Evolutionary conservation across 2,329 filamentous ascomycete species (phyloP).

Genomic region (Fusarium albidum): DNA sequence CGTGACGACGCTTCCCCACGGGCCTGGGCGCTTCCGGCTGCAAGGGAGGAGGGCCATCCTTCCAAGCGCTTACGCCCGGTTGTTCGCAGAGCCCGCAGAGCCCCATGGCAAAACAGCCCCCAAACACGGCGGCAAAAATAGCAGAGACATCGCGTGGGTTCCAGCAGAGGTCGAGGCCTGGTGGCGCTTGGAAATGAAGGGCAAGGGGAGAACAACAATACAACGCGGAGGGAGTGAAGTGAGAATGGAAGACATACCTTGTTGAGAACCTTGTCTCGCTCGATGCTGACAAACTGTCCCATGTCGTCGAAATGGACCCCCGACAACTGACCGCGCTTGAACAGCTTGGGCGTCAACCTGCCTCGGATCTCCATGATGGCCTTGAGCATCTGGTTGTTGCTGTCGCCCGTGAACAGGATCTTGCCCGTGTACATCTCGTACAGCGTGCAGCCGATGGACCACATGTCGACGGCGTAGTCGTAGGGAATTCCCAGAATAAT

Average conservation of each 20-base stretch:
- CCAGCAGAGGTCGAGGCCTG: conserved; percentile 8
- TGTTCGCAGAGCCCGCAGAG: conserved; percentile 26
- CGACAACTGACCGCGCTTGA: conserved; percentile 81
- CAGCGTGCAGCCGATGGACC: conserved; percentile 96
- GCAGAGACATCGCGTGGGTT: conserved; percentile 21
- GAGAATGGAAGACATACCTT: conserved; percentile 66
- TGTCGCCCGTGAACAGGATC: conserved; percentile 92
- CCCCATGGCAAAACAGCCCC: conserved; percentile 30
- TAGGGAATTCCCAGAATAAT: conserved; percentile 97
- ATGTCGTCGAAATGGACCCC: conserved; percentile 84
- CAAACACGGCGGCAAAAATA: conserved; percentile 36
- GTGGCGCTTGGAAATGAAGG: conserved; percentile 27
- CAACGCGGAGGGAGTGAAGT: conserved; percentile 27
- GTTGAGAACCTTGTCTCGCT: conserved; percentile 86
- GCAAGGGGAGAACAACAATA: conserved; percentile 29
- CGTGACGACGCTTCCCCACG: conserved; percentile 31
- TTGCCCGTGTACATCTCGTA: conserved; percentile 98
- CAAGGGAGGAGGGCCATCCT: conserved; percentile 25
- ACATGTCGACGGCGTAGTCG: conserved; percentile 94
- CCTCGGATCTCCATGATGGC: conserved; percentile 96
- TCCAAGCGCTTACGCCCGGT: conserved; percentile 35
- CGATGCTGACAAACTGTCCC: conserved; percentile 83
- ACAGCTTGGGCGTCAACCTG: conserved; percentile 87
- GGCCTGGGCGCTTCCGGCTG: conserved; percentile 33
- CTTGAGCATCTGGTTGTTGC: conserved; percentile 98